Evolutionary conservation across 2,329 filamentous ascomycete species (phyloP).

Genomic region (Byssothecium circinans): DNA sequence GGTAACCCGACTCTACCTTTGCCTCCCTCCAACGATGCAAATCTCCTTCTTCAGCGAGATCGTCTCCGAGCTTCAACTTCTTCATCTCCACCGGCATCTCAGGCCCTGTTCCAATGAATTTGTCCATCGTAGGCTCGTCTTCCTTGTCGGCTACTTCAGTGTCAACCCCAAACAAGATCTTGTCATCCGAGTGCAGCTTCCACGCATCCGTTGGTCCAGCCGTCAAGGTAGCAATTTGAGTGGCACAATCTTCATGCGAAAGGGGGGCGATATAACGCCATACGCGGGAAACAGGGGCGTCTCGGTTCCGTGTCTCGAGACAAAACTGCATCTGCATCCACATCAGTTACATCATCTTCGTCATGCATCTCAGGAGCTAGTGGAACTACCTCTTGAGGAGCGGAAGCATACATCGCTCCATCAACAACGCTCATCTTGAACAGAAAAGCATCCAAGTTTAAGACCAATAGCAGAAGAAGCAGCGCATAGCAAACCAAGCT

Average conservation of each 20-base stretch:
- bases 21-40: background rate
- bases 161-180: slow-evolving; percentile 3
- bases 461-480: slow-evolving; percentile 6
- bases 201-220: slow-evolving; percentile 8
- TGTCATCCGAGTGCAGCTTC: slow-evolving; percentile 15
- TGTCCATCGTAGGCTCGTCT: background rate
- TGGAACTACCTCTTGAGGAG: slow-evolving; percentile 1
- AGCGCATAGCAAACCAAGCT: slow-evolving; percentile 3
- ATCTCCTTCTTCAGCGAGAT: slow-evolving; percentile 12
- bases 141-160: background rate
- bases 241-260: slow-evolving; percentile 8
- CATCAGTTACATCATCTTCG: background rate
- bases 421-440: background rate
- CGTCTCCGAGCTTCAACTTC: slow-evolving; percentile 2
- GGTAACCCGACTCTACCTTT: background rate
- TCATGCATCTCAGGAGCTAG: background rate
- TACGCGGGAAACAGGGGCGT: slow-evolving; percentile 16
- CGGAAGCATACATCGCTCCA: background rate
- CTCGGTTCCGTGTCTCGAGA: slow-evolving; percentile 15
- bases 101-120: background rate
- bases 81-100: background rate
- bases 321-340: slow-evolving; percentile 24
- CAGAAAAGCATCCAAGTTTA: slow-evolving; percentile 10
- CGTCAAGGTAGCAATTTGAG: slow-evolving; percentile 11
- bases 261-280: slow-evolving; percentile 16